Base-by-base conservation (phyloP, 257 asterid species). In the Cruciata laevipes region DNA sequence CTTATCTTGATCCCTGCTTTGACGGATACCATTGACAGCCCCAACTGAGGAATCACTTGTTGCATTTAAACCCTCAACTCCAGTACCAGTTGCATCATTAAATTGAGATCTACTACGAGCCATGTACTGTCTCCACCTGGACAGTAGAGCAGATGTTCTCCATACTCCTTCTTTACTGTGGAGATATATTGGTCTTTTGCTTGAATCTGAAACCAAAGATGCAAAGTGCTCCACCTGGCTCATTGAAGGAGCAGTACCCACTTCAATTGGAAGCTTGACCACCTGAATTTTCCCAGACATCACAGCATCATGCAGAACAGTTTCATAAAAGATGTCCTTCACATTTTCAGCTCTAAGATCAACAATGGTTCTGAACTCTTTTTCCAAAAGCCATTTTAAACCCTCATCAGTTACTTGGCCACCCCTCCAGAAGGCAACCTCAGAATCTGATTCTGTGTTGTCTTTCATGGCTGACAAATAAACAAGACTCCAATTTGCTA, bases 381-480 rank as follows among this genome's bases (percentile, higher is more conserved):
- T 86, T 62, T 84, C 90, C 70, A 88, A 68, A 37, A 94, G 85
- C 97, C 96, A 94, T 62, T 70, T 71, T 70, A 94, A 78, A 73
- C 97, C 86, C 72, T 90, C 99, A 73, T 94, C 99, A 0, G 95
- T 90, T 71, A 90, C 95, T 81, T 94, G 99, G 59, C 97, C 80
- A 72, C 99, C 99, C 70, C 78, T 90, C 97, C 99, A 90, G 71
- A 90, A 94, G 7, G 86, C 83, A 83, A 78, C 87, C 72, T 83
- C 91, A 65, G 58, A 30, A 60, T 76, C 78, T 49, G 79, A 80
- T 35, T 79, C 70, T 4, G 63, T 57, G 57, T 79, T 85, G 38
- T 83, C 95, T 69, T 81, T 84, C 3, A 85, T 77, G 35, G 79
- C 69, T 53, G 89, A 77, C 55, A 86, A 73, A 73, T 80, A 79